Conservation (phyloP, 1,139 yeast species). For the Yamadazyma trypodendri region DNA sequence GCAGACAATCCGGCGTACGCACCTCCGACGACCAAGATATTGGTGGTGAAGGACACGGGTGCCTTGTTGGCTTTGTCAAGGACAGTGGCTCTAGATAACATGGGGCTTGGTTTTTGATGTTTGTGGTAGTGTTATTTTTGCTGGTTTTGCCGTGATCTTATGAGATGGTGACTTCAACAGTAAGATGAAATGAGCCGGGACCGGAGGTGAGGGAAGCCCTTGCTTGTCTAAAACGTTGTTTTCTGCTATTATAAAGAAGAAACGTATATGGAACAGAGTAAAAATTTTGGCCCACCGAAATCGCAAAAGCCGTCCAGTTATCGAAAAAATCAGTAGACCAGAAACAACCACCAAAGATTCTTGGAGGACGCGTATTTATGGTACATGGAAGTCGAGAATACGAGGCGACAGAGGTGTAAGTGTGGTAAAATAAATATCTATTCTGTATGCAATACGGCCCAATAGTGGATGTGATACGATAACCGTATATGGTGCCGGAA, state of each 20-base stretch:
- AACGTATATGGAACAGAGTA: background rate
- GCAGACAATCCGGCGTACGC: constrained; percentile 52
- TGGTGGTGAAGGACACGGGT: constrained; percentile 19
- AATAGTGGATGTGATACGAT: background rate
- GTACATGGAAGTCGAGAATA: too few species aligned
- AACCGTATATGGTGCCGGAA: background rate
- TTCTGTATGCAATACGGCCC: too few species aligned
- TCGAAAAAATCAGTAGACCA: constrained; percentile 9
- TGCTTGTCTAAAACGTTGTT: too few species aligned
- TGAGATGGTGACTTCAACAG: background rate
- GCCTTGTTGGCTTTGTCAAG: constrained; percentile 5
- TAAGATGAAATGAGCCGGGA: too few species aligned
- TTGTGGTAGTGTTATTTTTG: background rate
- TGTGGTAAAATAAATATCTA: too few species aligned
- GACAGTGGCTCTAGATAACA: constrained; percentile 7
- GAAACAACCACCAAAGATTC: too few species aligned
- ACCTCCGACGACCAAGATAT: constrained; percentile 51
- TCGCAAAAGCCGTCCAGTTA: constrained; percentile 5
- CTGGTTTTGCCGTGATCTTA: background rate
- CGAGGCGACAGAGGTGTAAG: too few species aligned
- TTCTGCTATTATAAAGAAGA: background rate
- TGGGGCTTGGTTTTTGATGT: background rate
- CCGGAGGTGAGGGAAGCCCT: too few species aligned
- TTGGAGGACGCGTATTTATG: too few species aligned
- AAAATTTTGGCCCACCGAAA: background rate